Conservation (phyloP, 306 rosid species). For the Citrullus colocynthis region DNA sequence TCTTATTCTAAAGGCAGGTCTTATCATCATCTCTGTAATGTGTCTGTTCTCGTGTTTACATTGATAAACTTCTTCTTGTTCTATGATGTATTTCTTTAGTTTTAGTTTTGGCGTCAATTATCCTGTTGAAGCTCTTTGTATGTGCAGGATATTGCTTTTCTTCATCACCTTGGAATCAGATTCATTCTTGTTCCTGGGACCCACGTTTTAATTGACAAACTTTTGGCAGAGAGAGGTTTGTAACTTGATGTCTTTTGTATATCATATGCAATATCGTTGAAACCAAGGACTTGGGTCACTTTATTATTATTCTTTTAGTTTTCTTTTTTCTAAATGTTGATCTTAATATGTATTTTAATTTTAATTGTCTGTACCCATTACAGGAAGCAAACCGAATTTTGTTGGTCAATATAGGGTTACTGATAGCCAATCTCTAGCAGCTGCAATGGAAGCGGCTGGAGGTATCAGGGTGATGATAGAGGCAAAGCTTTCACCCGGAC, state of each 20-base stretch:
- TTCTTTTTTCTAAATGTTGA: not conserved
- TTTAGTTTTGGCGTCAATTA: not conserved
- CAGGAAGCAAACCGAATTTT: constrained; percentile 65
- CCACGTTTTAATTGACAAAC: constrained; percentile 72
- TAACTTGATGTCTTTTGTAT: constrained; percentile 6
- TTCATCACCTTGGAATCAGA: constrained; percentile 84
- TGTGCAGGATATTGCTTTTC: constrained; percentile 91
- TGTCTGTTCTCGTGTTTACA: not conserved
- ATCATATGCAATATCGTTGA: not conserved
- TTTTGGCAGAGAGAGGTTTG: constrained; percentile 74
- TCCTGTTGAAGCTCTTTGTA: constrained; percentile 2
- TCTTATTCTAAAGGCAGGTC: constrained; percentile 71
- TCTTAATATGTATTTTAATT: not conserved
- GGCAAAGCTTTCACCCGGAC: constrained; percentile 97
- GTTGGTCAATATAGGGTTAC: constrained; percentile 83
- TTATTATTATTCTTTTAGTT: not conserved
- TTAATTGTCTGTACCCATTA: constrained; percentile 13
- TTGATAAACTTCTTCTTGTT: not conserved
- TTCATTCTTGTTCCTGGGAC: constrained; percentile 91
- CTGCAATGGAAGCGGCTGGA: constrained; percentile 94
- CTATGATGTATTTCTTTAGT: not conserved
- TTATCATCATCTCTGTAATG: not conserved
- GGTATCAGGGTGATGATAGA: constrained; percentile 70
- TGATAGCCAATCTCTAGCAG: constrained; percentile 54
- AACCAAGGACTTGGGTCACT: not conserved